These are phyloP conservation scores for Labyrinthula sp. DNA, from an alignment of 352 stramenopile genomes.

Conservation along the genomic window DNA sequence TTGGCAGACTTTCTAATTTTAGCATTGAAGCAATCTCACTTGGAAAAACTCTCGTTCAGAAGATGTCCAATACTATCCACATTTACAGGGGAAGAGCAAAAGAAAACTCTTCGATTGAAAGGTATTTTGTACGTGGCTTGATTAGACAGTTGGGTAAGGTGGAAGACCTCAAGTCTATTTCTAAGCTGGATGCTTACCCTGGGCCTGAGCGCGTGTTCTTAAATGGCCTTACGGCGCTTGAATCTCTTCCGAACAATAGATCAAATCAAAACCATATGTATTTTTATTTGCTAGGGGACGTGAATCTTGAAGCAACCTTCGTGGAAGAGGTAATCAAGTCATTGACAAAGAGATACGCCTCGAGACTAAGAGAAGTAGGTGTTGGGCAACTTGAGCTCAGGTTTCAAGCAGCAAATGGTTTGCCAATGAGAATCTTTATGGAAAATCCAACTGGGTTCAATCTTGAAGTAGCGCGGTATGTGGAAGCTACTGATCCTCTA, in stretches of 20 bases:
- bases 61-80: constrained; percentile 75
- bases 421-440: constrained; percentile 79
- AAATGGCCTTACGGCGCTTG: constrained; percentile 85
- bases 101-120: constrained; percentile 53
- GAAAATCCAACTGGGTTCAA: constrained; percentile 95
- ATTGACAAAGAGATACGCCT: constrained; percentile 53
- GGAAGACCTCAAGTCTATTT: constrained; percentile 35
- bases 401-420: constrained; percentile 58
- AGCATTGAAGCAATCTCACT: constrained; percentile 62
- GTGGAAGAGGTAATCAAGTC: constrained; percentile 77
- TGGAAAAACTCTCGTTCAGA: constrained; percentile 15
- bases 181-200: constrained; percentile 55
- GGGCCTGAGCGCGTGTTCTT: constrained; percentile 88
- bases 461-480: constrained; percentile 93
- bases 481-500: constrained; percentile 66
- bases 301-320: constrained; percentile 72
- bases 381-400: constrained; percentile 93
- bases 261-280: constrained; percentile 97
- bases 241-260: constrained; percentile 64
- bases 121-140: constrained; percentile 85
- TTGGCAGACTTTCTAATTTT: constrained; percentile 89
- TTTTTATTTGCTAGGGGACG: constrained; percentile 84
- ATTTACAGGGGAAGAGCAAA: constrained; percentile 76
- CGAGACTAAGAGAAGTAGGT: constrained; percentile 63
- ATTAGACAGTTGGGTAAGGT: constrained; percentile 60